Conservation (phyloP, 768 basidiomycete genomes). For the Suillus sp. region DNA sequence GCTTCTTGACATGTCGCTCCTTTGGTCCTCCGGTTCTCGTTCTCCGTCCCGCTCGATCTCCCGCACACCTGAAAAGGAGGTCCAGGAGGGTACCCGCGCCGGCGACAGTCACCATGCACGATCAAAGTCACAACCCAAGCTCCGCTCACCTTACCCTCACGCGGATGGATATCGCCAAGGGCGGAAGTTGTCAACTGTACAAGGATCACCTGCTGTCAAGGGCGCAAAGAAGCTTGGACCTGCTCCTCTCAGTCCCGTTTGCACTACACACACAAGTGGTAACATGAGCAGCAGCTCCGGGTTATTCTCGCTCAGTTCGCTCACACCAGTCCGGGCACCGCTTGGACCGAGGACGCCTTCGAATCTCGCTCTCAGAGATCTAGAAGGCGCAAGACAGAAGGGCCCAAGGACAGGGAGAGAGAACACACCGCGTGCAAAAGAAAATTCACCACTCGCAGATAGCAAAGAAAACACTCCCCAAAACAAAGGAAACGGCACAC, state of each 20-base stretch:
- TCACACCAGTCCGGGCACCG: conserved; percentile 29
- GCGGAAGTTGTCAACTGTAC: conserved; percentile 33
- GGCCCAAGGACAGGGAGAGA: neutral
- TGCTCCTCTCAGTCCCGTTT: neutral
- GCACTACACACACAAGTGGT: conserved; percentile 14
- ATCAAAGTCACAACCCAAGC: conserved; percentile 40
- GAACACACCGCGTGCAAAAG: conserved; percentile 12
- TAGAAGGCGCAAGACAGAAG: neutral
- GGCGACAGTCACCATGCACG: conserved; percentile 23
- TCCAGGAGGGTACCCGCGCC: neutral
- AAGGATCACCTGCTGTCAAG: conserved; percentile 30
- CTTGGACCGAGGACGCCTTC: conserved; percentile 26
- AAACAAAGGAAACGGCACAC: conserved; percentile 15
- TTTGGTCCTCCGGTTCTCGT: conserved; percentile 30
- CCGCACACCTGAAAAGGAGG: conserved; percentile 11
- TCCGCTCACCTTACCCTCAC: conserved; percentile 19
- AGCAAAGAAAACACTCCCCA: conserved; percentile 30
- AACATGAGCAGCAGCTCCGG: conserved; percentile 25
- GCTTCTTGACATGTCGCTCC: conserved; percentile 38
- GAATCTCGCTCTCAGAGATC: neutral
- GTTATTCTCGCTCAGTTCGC: conserved; percentile 20
- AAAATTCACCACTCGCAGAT: conserved; percentile 10
- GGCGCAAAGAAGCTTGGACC: conserved; percentile 1
- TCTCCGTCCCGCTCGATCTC: conserved; percentile 23
- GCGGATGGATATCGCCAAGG: conserved; percentile 11